Evolutionary conservation across 1,139 yeast genomes (phyloP).

Genomic region (Kodamaea sp.): DNA sequence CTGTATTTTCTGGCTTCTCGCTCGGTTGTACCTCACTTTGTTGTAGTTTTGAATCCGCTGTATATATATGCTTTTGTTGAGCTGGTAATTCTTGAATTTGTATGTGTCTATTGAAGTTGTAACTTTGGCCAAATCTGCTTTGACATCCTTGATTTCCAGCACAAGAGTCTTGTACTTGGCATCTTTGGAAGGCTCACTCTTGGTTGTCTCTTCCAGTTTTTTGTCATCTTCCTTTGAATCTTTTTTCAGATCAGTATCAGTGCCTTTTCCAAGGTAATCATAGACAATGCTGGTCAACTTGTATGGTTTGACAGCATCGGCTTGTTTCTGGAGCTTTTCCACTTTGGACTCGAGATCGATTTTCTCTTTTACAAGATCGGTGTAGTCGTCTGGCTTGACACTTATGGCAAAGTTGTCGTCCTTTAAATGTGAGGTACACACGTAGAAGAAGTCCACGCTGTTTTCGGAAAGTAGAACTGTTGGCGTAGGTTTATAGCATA

Average conservation of each 20-base stretch:
- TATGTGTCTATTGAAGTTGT: conserved; percentile 19
- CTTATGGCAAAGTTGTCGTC: conserved; percentile 67
- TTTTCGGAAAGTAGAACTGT: conserved; percentile 58
- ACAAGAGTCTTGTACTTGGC: conserved; percentile 3
- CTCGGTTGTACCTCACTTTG: conserved; percentile 39
- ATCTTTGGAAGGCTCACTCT: conserved; percentile 19
- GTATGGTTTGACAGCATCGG: conserved; percentile 33
- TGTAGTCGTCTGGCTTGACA: conserved; percentile 47
- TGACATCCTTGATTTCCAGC: conserved; percentile 20
- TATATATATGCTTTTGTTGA: conserved; percentile 55
- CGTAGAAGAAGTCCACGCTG: conserved; percentile 65
- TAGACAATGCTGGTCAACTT: conserved; percentile 16
- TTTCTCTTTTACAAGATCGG: conserved; percentile 40
- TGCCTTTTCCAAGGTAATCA: conserved; percentile 11
- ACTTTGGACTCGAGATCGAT: conserved; percentile 28
- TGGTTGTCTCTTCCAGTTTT: conserved; percentile 12
- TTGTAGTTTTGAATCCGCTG: conserved; percentile 48
- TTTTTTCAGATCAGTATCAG: conserved; percentile 16
- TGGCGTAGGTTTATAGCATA: conserved; percentile 68
- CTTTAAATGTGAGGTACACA: conserved; percentile 62
- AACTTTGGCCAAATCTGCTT: conserved; percentile 17
- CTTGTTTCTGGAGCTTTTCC: conserved; percentile 14
- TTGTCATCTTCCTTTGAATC: conserved; percentile 15
- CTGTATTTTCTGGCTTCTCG: conserved; percentile 40
- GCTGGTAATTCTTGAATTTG: conserved; percentile 47